These are phyloP conservation scores for Phaeophleospora eucalypticola DNA, from an alignment of 2,329 filamentous ascomycete genomes.

Conservation along the genomic window DNA sequence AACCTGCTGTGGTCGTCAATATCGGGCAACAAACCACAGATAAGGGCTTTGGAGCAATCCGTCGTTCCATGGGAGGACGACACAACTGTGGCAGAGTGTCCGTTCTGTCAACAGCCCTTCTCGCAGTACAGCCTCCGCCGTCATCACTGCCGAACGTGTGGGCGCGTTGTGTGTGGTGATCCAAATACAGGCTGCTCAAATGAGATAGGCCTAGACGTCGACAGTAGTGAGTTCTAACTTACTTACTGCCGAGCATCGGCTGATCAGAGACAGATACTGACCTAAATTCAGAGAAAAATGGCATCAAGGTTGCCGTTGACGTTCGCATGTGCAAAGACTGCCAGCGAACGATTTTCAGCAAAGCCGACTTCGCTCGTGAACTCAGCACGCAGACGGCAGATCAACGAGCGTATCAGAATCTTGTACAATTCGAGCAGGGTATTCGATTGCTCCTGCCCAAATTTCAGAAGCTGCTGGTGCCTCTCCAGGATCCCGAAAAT, in stretches of 20 bases:
- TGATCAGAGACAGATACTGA: constrained; percentile 31
- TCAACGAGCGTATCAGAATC: constrained; percentile 75
- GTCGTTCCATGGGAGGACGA: constrained; percentile 97
- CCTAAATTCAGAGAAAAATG: constrained; percentile 37
- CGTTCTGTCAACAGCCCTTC: constrained; percentile 95
- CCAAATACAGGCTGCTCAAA: constrained; percentile 76
- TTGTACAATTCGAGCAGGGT: constrained; percentile 81
- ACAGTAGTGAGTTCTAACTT: constrained; percentile 49
- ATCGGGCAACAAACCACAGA: constrained; percentile 60
- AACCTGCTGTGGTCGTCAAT: constrained; percentile 58
- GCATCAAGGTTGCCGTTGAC: constrained; percentile 65
- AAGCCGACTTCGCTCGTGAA: constrained; percentile 72
- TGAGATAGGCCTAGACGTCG: constrained; percentile 76
- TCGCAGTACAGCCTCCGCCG: constrained; percentile 86
- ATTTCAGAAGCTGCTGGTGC: constrained; percentile 72
- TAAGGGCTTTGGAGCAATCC: constrained; percentile 71
- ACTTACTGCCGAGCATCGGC: constrained; percentile 20
- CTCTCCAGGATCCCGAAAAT: constrained; percentile 67
- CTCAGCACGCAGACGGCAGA: constrained; percentile 65
- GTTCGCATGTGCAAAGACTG: constrained; percentile 92
- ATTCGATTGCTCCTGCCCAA: constrained; percentile 76
- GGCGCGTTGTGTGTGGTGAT: constrained; percentile 88
- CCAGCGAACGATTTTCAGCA: constrained; percentile 65
- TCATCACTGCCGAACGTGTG: constrained; percentile 93
- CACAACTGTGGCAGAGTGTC: constrained; percentile 71